Conservation (phyloP, 352 stramenopile genomes). For the Pythium rhizo-oryzae region DNA sequence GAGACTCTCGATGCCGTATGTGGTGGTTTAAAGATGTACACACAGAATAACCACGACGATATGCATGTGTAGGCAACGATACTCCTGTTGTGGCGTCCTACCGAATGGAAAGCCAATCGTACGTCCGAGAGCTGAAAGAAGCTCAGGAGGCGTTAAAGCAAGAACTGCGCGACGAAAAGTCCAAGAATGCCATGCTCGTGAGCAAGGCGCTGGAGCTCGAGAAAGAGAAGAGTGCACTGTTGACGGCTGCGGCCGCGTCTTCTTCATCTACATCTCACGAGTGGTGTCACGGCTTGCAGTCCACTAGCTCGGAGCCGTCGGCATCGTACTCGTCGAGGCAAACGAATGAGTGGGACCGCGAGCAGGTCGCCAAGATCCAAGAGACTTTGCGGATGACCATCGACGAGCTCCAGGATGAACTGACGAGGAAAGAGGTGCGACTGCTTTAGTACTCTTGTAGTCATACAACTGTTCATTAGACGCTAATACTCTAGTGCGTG, state of each 20-base stretch:
- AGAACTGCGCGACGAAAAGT: conserved; percentile 72
- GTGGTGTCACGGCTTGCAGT: neutral
- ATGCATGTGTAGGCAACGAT: conserved; percentile 34
- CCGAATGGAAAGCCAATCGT: conserved; percentile 61
- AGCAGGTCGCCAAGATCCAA: conserved; percentile 76
- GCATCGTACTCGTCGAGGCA: neutral
- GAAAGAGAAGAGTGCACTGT: conserved; percentile 63
- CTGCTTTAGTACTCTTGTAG: neutral
- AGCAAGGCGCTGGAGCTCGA: conserved; percentile 71
- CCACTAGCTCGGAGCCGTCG: neutral
- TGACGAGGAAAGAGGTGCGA: conserved; percentile 63
- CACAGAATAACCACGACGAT: neutral
- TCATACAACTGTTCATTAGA: neutral
- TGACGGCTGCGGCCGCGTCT: conserved; percentile 1
- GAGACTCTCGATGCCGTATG: neutral
- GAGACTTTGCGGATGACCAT: conserved; percentile 71
- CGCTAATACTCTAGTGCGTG: neutral
- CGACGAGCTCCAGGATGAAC: conserved; percentile 76
- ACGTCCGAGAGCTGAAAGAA: conserved; percentile 67
- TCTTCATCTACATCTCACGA: neutral
- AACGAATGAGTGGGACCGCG: conserved; percentile 56
- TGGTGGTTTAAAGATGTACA: too few species aligned
- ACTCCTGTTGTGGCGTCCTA: conserved; percentile 56
- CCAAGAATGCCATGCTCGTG: conserved; percentile 76
- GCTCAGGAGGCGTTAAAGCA: conserved; percentile 55